Base-by-base conservation (phyloP, 2,329 filamentous ascomycete species). In the Hypoxylon sp. region DNA sequence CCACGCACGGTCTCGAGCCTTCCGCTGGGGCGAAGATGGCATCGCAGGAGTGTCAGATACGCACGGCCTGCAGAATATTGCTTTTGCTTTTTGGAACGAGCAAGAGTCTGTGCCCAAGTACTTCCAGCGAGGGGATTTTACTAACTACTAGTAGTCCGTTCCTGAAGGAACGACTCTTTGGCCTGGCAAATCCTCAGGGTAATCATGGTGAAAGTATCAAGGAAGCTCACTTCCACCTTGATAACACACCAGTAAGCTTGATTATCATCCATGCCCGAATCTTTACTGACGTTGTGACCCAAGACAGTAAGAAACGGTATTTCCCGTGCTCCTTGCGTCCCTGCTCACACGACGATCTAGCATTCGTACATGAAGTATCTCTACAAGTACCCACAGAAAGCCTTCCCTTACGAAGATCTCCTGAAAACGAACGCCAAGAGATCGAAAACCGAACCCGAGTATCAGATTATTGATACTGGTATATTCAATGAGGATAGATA, bases 331-430 rank as follows among this genome's bases (percentile, higher is more conserved):
- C 33, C 55, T 26, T 9, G 9, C 44, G 4, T 66, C 63, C 61
- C 56, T 54, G 56, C 55, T 69, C 18, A 71, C 18, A 71, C 63
- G 48, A 44, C 4, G 18, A 14, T 61, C 64, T 77, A 94, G 92
- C 94, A 97, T 80, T 97, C 95, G 26, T 98, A 98, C 83, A 98
- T 98, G 95, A 98, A 98, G 79, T 96, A 90, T 76, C 89, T 98
- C 71, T 98, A 98, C 87, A 98, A 98, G 80, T 96, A 97, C 74
- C 96, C 96, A 0, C 95, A 98, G 80, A 87, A 86, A 73, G 89
- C 90, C 68, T 98, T 98, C 74, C 96, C 95, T 2, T 98, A 98
- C 82, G 86, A 97, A 78, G 89, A 97, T 70, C 83, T 98, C 48
- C 82, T 96, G 70, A 83, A 92, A 69, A 93, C 96, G 75, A 98